Evolutionary conservation across 2,329 filamentous ascomycete species (phyloP).

Genomic region (Alternaria arborescens): DNA sequence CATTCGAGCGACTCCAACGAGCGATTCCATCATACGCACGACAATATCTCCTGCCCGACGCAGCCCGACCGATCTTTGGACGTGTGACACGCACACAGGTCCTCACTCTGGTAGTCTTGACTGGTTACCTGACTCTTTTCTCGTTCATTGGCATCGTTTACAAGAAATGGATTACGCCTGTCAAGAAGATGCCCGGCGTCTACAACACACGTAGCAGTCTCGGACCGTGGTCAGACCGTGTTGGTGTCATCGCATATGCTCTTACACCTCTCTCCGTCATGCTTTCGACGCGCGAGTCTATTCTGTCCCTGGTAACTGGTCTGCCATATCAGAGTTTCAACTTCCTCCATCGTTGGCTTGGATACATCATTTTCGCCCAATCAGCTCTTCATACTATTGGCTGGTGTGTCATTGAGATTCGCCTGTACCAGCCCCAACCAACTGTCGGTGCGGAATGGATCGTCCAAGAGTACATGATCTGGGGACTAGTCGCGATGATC

Average conservation of each 20-base stretch:
- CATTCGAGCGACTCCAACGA: conserved; percentile 37
- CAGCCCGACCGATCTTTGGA: conserved; percentile 67
- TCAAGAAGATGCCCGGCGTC: conserved; percentile 62
- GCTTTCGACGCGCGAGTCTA: conserved; percentile 72
- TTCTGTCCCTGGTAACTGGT: conserved; percentile 74
- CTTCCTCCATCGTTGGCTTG: conserved; percentile 71
- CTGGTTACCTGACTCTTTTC: conserved; percentile 71
- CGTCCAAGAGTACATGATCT: conserved; percentile 72
- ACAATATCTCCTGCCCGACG: conserved; percentile 69
- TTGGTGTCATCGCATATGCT: conserved; percentile 76
- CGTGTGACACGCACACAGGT: conserved; percentile 74
- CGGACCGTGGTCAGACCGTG: conserved; percentile 72
- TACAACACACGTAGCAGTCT: conserved; percentile 72
- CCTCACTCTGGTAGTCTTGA: conserved; percentile 65
- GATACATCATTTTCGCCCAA: conserved; percentile 76
- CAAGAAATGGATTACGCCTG: conserved; percentile 73
- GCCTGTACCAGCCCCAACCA: conserved; percentile 77
- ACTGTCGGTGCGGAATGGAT: conserved; percentile 65
- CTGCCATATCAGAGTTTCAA: conserved; percentile 78
- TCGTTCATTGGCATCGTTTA: conserved; percentile 72
- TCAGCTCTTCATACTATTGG: conserved; percentile 73
- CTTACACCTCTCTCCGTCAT: conserved; percentile 75
- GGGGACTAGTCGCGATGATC: conserved; percentile 74
- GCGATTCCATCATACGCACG: conserved; percentile 56
- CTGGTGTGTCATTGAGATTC: conserved; percentile 73